Evolutionary conservation across 176 grass and related monocot species (phyloP).

Genomic region (Puya raimondii): DNA sequence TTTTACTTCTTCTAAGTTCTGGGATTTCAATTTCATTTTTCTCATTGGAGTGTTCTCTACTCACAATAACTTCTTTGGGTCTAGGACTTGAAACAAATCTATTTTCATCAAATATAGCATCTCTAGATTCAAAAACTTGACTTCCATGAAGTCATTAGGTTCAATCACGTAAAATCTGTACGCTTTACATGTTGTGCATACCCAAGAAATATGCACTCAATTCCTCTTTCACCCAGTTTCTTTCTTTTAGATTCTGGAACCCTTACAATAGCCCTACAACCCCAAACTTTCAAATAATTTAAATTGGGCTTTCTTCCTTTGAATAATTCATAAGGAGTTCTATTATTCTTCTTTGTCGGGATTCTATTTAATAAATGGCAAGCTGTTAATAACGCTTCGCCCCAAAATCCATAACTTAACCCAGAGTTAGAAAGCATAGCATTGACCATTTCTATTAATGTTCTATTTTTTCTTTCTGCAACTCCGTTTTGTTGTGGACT

Average conservation of each 20-base stretch:
- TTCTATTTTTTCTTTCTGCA: background rate
- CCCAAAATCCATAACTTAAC: too few relatives aligned
- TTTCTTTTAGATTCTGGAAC: background rate
- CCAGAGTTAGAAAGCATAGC: background rate
- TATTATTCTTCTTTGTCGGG: background rate
- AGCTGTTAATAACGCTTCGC: too few relatives aligned
- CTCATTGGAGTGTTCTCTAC: background rate
- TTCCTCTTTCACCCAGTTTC: background rate
- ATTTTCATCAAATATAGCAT: too few relatives aligned
- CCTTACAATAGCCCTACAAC: background rate
- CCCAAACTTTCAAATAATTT: background rate
- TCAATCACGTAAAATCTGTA: too few relatives aligned
- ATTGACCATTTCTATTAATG: background rate
- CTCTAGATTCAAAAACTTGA: too few relatives aligned
- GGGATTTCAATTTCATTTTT: background rate
- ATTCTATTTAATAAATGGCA: too few relatives aligned
- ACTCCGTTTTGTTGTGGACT: background rate
- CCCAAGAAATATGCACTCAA: too few relatives aligned
- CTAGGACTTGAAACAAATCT: background rate
- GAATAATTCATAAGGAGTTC: background rate
- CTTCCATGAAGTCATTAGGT: too few relatives aligned
- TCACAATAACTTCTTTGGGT: background rate
- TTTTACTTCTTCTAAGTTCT: background rate
- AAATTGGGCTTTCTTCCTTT: background rate
- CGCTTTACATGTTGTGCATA: too few relatives aligned